Base-by-base conservation (phyloP, 78 protist species). In the Tieghemostelium lacteum region DNA sequence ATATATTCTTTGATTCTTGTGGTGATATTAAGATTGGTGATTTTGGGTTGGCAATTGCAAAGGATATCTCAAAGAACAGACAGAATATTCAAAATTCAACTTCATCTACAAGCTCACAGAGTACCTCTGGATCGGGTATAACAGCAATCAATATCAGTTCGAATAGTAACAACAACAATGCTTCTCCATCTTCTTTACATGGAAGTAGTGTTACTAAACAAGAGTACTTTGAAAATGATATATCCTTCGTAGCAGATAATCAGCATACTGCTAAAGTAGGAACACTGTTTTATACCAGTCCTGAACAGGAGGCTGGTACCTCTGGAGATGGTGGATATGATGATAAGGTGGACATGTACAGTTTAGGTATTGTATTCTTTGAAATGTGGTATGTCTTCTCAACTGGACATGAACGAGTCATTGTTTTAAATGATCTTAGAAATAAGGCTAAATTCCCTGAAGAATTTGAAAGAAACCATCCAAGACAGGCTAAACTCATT, bases 331-430 rank as follows among this genome's bases (percentile, higher is more conserved):
- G 93, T 36, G 63, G 70, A 60, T 87, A 87, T 42, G 75, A 87
- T 52, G 75, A 87, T 24, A 87, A 87, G 26, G 93, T 94, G 10
- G 96, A 94, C 45, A 92, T 94, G 75, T 94, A 94, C 64, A 86
- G 94, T 89, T 74, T 94, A 52, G 96, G 96, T 19, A 94, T 94
- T 57, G 93, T 94, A 19, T 91, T 94, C 75, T 92, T 94, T 60
- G 96, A 94, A 24, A 83, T 94, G 95, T 94, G 96, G 74, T 63
- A 88, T 73, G 75, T 64, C 14, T 93, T 93, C 52, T 63, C 86
- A n/a, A 93, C 95, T 57, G 88, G 95, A 16, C 89, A 86, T 61
- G 95, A 93, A 55, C 20, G 88, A 28, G 94, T 85, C 24, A 29
- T 49, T 17, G 76, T 80, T n/a, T 29, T 86, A 26, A 29, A 49